Evolutionary conservation across 805 yeast genomes (phyloP), one percentile per base, ranked within the genome.

Genomic region (Yarrowia osloensis): DNA sequence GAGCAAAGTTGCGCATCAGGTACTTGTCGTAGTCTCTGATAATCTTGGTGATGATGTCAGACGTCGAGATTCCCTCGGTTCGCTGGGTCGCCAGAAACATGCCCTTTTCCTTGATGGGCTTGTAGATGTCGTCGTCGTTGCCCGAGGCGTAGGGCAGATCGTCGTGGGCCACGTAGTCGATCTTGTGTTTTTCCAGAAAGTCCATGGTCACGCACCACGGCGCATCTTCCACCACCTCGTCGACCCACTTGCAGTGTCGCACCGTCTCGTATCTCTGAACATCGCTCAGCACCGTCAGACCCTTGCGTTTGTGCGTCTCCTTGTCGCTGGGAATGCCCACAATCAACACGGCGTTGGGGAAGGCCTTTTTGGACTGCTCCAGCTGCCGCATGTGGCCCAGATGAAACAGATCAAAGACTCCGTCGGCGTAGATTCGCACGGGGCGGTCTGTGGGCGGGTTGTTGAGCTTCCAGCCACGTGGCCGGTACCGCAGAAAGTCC

Each of bases 151-250:
- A 95, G 0, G 99, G 99, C 70, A 91, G 80, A 77, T 95, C 98
- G 79, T 95, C 99, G 77, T 95, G 99, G 1, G 99, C 99, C 69
- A 94, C 97, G 74, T 91, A 95, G 77, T 95, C 99, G 71, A 95
- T 91, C 66, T 86, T 81, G 78, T 95, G 97, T 72, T 88, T 78
- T 57, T 80, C 80, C 71, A 95, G 78, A 73, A 95, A 95, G 52
- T 88, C 91, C 66, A 91, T 85, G 2, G 92, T 89, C 29, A 95
- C 92, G 72, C 89, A 85, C 99, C 99, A 95, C 15, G 99, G 99
- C 1, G 98, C 97, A 76, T 90, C 81, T 31, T 94, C 92, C 66
- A 95, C 82, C 31, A 95, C 98, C 77, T 95, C 98, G 76, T 95
- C 98, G 26, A 95, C 99, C 99, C 99, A 95, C 73, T 82, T 86